Base-by-base conservation (phyloP, 345 rosid species). In the Cardamine chenopodiifolia region DNA sequence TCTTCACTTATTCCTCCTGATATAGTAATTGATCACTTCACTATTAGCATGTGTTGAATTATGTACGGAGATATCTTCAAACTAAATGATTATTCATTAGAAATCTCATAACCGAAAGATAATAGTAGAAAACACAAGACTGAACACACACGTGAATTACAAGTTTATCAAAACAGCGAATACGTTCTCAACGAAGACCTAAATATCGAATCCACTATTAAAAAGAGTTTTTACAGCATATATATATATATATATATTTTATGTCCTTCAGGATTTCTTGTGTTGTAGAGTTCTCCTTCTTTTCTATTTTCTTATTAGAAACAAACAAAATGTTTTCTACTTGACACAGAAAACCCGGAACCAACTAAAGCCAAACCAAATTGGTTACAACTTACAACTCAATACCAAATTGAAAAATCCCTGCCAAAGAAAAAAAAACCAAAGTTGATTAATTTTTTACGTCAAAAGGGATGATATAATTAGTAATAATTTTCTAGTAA, bases 401-500 rank as follows among this genome's bases (percentile, higher is more conserved):
- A 28, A 28, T 25, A 25, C 1, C 29, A 28, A 28, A 28, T 4
- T 5, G 29, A 28, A 28, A 28, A 3, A 28, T 28, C 29, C 6
- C 29, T 28, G 18, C 13, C 14, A 49, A 4, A 2, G 8, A 35
- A 35, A 35, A 8, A 35, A 10, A 8, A 15, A 44, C 22, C 0
- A 60, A 35, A 14, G 14, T 11, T 37, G 5, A 12, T 13, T 29
- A 39, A 18, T 40, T 25, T 56, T 56, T 42, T 18, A 42, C 66
- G 48, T 58, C 25, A 28, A 31, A 44, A 58, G n/a, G 32, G 25
- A 31, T 45, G 74, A 20, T 58, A 20, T 44, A 57, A 31, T 58
- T 13, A 69, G 32, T 44, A 28, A 42, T 44, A 42, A 10, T 39
- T 47, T 28, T 42, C 8, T 55, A 19, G 44, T 56, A 70, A 31